Base-by-base conservation (phyloP, 805 yeast genomes). In the Huiozyma sinensis region DNA sequence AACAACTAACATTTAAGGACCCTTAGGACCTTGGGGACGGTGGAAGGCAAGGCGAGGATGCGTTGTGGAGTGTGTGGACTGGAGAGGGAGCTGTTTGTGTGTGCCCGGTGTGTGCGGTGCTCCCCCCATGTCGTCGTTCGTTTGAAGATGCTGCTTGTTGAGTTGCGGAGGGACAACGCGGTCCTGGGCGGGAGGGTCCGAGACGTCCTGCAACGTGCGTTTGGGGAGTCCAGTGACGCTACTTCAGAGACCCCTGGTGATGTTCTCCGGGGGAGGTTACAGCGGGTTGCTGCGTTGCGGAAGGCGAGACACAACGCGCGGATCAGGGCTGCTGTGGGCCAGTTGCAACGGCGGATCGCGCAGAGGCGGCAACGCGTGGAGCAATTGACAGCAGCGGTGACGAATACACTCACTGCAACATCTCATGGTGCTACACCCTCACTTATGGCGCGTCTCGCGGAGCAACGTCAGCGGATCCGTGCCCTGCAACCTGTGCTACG, bases 41-140 rank as follows among this genome's bases (percentile, higher is more conserved):
- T 17, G 24, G 24, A 17, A 36, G n/a, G 17, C 5, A 13, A 37
- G 27, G 39, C 31, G 30, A 37, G 12, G 31, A 37, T 37, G 39
- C 39, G 41, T 1, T 38, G 41, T 17, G 24, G 31, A 17, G 33
- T 31, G 31, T 38, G 41, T 13, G 31, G 41, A 13, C 31, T 28
- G 33, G 31, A 38, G 7, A 10, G 33, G 17, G 13, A n/a, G 24
- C 31, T 6, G 31, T 28, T 38, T 24, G 54, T 49, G 28, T 58
- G 62, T 43, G 42, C 52, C 6, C 60, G 55, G 47, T 58, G 62
- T 41, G 43, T 56, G 39, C 54, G 48, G 36, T 47, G 52, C 28
- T 53, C 58, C 28, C 62, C 62, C 8, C 41, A 37, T 28, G 36
- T 58, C 17, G 41, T 58, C 31, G 35, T 55, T 24, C 47, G 47